Conservation (phyloP, 2,329 filamentous ascomycete genomes). For the Fusarium sp. region DNA sequence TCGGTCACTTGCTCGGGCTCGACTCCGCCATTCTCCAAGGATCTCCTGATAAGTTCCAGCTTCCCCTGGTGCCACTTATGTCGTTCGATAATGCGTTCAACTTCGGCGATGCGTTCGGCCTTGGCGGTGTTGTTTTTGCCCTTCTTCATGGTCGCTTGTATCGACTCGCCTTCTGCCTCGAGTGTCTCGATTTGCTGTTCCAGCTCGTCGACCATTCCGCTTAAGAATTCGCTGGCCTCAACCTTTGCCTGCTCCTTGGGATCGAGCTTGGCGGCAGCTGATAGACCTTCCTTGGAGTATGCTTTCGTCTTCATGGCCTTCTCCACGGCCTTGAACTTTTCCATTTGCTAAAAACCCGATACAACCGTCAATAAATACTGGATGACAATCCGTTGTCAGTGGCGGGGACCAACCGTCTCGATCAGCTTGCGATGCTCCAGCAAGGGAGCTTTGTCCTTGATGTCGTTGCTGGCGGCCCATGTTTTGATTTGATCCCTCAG, state of each 20-base stretch:
- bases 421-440: conserved; percentile 95
- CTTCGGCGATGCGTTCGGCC: conserved; percentile 86
- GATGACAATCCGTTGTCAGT: conserved; percentile 12
- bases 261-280: conserved; percentile 90
- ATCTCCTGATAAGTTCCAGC: conserved; percentile 88
- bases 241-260: conserved; percentile 97
- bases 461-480: conserved; percentile 98
- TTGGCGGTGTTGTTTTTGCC: conserved; percentile 88
- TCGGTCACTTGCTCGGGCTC: conserved; percentile 89
- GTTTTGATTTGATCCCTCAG: conserved; percentile 99
- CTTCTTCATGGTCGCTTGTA: conserved; percentile 93
- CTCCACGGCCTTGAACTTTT: conserved; percentile 99
- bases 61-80: conserved; percentile 98
- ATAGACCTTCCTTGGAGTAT: conserved; percentile 97
- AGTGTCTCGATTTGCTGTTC: conserved; percentile 92
- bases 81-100: conserved; percentile 84
- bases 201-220: conserved; percentile 88
- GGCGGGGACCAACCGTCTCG: conserved; percentile 79
- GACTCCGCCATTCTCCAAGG: conserved; percentile 90
- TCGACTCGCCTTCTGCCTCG: conserved; percentile 87
- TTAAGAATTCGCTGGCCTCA: conserved; percentile 87
- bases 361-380: conserved; percentile 31
- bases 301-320: conserved; percentile 99
- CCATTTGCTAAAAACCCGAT: conserved; percentile 80
- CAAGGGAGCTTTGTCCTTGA: conserved; percentile 98